Evolutionary conservation across 1,284 basidiomycete genomes (phyloP).

Genomic region (Heliocybe sulcata): DNA sequence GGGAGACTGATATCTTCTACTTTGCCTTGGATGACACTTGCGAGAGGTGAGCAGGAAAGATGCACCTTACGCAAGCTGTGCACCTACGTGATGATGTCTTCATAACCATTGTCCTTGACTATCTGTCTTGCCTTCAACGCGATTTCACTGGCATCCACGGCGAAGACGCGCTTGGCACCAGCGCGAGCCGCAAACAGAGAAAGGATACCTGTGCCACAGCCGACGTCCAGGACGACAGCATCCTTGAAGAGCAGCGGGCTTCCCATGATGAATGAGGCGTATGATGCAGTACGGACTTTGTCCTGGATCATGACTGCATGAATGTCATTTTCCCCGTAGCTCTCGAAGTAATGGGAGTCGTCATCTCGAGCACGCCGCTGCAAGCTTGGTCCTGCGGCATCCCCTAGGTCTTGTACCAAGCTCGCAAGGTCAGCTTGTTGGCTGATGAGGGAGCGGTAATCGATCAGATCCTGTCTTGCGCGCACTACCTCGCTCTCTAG

Average conservation of each 20-base stretch:
- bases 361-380: slow-evolving; percentile 50
- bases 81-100: slow-evolving; percentile 66
- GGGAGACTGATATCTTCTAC: slow-evolving; percentile 79
- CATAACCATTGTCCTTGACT: slow-evolving; percentile 74
- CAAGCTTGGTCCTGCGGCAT: slow-evolving; percentile 17
- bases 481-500: slow-evolving; percentile 48
- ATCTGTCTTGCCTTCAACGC: slow-evolving; percentile 80
- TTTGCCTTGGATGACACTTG: slow-evolving; percentile 78
- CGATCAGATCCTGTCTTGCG: slow-evolving; percentile 45
- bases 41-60: slow-evolving; percentile 6
- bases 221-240: slow-evolving; percentile 90
- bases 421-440: slow-evolving; percentile 42
- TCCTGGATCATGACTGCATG: slow-evolving; percentile 82
- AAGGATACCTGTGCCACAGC: slow-evolving; percentile 91
- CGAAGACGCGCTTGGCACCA: slow-evolving; percentile 89
- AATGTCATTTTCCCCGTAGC: slow-evolving; percentile 88
- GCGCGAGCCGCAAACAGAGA: slow-evolving; percentile 90
- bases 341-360: slow-evolving; percentile 92
- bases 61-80: slow-evolving; percentile 3
- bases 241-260: slow-evolving; percentile 81
- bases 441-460: slow-evolving; percentile 51
- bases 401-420: slow-evolving; percentile 29
- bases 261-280: slow-evolving; percentile 87
- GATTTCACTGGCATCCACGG: slow-evolving; percentile 89
- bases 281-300: slow-evolving; percentile 88